These are phyloP conservation scores for Colletotrichum sp. DNA, from an alignment of 2,329 filamentous ascomycete species.

Conservation along the genomic window DNA sequence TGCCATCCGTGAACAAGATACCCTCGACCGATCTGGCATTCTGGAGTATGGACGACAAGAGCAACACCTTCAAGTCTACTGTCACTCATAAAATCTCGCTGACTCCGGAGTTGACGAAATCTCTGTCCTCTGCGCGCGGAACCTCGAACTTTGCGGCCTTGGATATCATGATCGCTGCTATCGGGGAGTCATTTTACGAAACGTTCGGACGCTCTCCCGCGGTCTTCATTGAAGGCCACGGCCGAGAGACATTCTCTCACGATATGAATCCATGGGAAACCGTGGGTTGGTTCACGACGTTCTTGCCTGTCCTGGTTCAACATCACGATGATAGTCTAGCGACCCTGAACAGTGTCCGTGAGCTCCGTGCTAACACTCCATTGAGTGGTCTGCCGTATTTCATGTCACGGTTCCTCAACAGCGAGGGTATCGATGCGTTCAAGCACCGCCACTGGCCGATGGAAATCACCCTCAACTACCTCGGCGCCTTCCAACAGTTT, in stretches of 20 bases:
- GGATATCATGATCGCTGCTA: conserved; percentile 40
- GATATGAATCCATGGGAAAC: conserved; percentile 40
- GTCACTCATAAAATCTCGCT: conserved; percentile 31
- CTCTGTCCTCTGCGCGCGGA: conserved; percentile 29
- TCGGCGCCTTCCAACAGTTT: conserved; percentile 32
- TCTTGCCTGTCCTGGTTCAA: conserved; percentile 34
- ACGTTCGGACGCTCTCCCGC: conserved; percentile 38
- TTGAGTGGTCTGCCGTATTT: conserved; percentile 5
- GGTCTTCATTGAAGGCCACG: conserved; percentile 46
- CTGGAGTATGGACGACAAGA: conserved; percentile 26
- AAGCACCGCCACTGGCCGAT: conserved; percentile 23
- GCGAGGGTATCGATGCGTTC: not conserved
- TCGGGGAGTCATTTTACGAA: conserved; percentile 36
- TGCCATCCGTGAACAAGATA: not conserved
- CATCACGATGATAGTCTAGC: not conserved
- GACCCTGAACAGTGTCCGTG: not conserved
- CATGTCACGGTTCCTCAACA: not conserved
- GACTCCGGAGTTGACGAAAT: conserved; percentile 26
- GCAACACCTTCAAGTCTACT: conserved; percentile 22
- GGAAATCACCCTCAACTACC: conserved; percentile 31
- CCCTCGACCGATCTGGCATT: conserved; percentile 25
- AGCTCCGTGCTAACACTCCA: not conserved
- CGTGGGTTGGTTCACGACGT: conserved; percentile 51
- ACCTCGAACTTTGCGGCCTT: conserved; percentile 34
- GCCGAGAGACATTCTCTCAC: conserved; percentile 39